Percentiles rank a stretch among this genome's conserved stretches.
Evolutionary conservation across 768 basidiomycete species (phyloP).

Genomic region (Tricholoma hemisulphureum): DNA sequence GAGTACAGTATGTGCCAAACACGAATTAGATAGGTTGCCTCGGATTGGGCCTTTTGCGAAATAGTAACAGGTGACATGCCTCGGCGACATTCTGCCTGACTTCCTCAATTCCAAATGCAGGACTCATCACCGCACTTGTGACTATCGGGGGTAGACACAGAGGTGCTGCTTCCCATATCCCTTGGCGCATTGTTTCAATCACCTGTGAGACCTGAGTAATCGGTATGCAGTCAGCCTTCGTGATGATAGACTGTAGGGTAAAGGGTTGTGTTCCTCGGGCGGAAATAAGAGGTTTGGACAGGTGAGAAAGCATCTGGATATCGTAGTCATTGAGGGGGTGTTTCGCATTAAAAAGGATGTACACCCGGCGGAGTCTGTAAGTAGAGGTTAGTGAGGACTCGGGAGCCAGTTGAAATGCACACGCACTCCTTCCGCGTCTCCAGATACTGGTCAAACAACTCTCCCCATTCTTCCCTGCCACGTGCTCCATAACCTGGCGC

Average conservation of each 20-base stretch:
- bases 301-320: constrained; percentile 55
- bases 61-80: constrained; percentile 41
- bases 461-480: constrained; percentile 75
- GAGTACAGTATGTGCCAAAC: neutral
- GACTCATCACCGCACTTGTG: constrained; percentile 49
- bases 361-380: constrained; percentile 64
- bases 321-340: constrained; percentile 61
- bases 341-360: constrained; percentile 67
- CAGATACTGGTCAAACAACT: constrained; percentile 64
- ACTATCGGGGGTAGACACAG: constrained; percentile 67
- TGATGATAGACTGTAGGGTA: constrained; percentile 71
- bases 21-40: neutral
- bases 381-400: neutral
- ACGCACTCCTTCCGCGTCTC: constrained; percentile 60
- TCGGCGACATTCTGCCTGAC: constrained; percentile 58
- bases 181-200: constrained; percentile 43
- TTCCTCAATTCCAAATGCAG: constrained; percentile 54
- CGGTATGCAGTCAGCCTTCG: constrained; percentile 61
- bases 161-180: constrained; percentile 55
- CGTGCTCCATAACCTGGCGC: constrained; percentile 78
- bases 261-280: constrained; percentile 41
- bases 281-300: constrained; percentile 42
- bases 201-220: constrained; percentile 29
- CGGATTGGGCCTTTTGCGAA: neutral
- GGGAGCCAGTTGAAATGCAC: neutral